A percentile compares a stretch with the other conserved stretches of the same genome.
Conservation (phyloP, 2,329 filamentous ascomycete species). For the Botrytis byssoidea region DNA sequence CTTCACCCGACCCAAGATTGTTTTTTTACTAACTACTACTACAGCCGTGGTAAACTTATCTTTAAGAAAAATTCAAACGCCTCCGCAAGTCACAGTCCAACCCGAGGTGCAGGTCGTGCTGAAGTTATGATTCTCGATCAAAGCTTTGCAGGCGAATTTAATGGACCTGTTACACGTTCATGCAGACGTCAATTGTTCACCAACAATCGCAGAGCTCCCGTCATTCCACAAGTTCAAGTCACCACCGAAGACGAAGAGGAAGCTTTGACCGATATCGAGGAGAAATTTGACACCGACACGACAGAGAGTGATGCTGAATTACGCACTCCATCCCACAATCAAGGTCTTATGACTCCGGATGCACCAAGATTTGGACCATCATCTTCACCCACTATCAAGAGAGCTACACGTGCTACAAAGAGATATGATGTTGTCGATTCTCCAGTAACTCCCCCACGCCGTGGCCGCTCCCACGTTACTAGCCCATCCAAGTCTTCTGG, state of each 20-base stretch:
- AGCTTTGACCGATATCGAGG: conserved; percentile 51
- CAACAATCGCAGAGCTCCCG: conserved; percentile 41
- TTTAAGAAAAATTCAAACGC: conserved; percentile 56
- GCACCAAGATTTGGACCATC: conserved; percentile 56
- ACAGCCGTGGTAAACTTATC: conserved; percentile 74
- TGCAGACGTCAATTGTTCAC: conserved; percentile 16
- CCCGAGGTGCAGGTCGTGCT: conserved; percentile 30
- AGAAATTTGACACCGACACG: conserved; percentile 26
- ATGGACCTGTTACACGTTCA: conserved; percentile 60
- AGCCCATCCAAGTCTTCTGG: conserved; percentile 66
- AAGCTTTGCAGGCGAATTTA: conserved; percentile 39
- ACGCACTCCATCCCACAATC: conserved; percentile 24
- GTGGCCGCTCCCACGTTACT: conserved; percentile 23
- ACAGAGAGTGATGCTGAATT: conserved; percentile 13
- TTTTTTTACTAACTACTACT: conserved; percentile 35
- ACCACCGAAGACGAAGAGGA: conserved; percentile 58
- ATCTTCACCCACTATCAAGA: conserved; percentile 61
- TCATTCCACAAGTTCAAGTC: conserved; percentile 57
- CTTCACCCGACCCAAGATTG: background rate
- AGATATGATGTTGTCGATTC: conserved; percentile 38
- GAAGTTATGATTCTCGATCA: conserved; percentile 39
- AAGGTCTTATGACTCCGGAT: conserved; percentile 50
- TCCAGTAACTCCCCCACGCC: conserved; percentile 34
- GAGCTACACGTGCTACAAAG: conserved; percentile 57
- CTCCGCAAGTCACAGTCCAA: conserved; percentile 25